Conservation (phyloP, 768 basidiomycete species). For the Nevesoporus exiguus region DNA sequence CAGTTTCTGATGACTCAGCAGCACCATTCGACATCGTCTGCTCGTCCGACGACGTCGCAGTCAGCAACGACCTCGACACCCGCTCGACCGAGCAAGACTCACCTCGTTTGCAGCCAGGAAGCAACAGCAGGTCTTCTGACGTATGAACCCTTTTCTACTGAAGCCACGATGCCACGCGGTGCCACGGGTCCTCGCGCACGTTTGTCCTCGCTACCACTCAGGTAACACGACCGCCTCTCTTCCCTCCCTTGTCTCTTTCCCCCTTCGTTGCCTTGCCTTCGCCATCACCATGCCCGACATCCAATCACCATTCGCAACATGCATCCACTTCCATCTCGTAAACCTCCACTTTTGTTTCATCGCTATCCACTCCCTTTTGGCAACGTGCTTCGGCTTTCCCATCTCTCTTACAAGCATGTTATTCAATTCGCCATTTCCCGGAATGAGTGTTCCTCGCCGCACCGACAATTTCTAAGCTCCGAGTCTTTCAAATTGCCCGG, state of each 20-base stretch:
- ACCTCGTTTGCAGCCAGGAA: constrained; percentile 20
- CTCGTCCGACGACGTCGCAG: constrained; percentile 1
- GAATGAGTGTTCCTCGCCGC: not conserved
- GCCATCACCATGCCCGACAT: constrained; percentile 10
- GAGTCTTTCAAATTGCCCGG: constrained; percentile 24
- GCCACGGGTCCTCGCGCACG: constrained; percentile 36
- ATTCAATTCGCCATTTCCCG: constrained; percentile 1
- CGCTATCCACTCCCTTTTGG: not conserved
- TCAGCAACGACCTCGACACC: constrained; percentile 12
- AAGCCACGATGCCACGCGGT: constrained; percentile 24
- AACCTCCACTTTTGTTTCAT: constrained; percentile 12
- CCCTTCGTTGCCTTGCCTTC: constrained; percentile 6
- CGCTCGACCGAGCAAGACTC: constrained; percentile 3
- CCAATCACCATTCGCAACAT: constrained; percentile 28
- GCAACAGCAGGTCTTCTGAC: constrained; percentile 6
- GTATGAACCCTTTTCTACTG: constrained; percentile 27
- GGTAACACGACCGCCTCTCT: not conserved
- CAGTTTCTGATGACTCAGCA: constrained; percentile 33
- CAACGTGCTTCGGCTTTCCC: constrained; percentile 17
- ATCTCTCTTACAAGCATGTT: not conserved
- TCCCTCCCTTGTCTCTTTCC: constrained; percentile 3
- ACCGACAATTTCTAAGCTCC: constrained; percentile 6
- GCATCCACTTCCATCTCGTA: constrained; percentile 19
- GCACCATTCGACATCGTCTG: not conserved
- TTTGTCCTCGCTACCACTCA: constrained; percentile 28